Percentiles rank a stretch among this genome's conserved stretches.
phyloP scores from a whole-genome alignment of 192 early-diverging fungal species.

The Umbelopsis ramanniana region DNA sequence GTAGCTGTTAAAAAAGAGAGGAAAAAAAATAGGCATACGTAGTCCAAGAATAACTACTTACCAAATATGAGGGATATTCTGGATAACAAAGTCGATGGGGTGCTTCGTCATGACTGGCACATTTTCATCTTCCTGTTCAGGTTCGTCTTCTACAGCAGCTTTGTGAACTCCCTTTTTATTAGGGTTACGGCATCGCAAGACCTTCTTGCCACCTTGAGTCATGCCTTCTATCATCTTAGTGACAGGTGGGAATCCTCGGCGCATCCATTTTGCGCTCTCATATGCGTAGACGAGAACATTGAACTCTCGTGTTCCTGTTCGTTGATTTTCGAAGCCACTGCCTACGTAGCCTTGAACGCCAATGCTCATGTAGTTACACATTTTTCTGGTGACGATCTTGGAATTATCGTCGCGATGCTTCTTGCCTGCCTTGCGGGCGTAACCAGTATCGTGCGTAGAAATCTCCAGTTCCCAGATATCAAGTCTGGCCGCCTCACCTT shows the following conservation, averaged over 20 bases:
- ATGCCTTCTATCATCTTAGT: conserved; percentile 64
- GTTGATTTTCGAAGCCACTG: conserved; percentile 69
- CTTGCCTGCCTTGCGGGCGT: conserved; percentile 65
- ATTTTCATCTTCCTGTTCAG: conserved; percentile 21
- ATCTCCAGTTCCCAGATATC: conserved; percentile 74
- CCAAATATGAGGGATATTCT: conserved; percentile 75
- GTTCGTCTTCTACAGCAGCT: conserved; percentile 31
- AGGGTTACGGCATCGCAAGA: conserved; percentile 46
- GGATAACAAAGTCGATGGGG: conserved; percentile 73
- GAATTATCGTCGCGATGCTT: conserved; percentile 36
- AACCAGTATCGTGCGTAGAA: conserved; percentile 61
- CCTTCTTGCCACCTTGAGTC: conserved; percentile 51
- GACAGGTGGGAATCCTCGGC: conserved; percentile 63
- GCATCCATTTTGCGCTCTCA: conserved; percentile 66
- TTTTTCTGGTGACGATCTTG: conserved; percentile 51
- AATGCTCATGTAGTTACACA: conserved; percentile 76
- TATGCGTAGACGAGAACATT: conserved; percentile 71
- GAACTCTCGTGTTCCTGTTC: conserved; percentile 63
- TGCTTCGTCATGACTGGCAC: conserved; percentile 58
- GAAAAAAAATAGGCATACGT: neutral
- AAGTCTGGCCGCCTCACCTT: conserved; percentile 65
- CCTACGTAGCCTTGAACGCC: conserved; percentile 78
- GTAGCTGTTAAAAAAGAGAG: neutral
- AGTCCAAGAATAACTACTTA: conserved; percentile 17
- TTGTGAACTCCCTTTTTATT: conserved; percentile 31